These are phyloP conservation scores for Daedalea quercina DNA, from an alignment of 768 basidiomycete species.

Conservation along the genomic window DNA sequence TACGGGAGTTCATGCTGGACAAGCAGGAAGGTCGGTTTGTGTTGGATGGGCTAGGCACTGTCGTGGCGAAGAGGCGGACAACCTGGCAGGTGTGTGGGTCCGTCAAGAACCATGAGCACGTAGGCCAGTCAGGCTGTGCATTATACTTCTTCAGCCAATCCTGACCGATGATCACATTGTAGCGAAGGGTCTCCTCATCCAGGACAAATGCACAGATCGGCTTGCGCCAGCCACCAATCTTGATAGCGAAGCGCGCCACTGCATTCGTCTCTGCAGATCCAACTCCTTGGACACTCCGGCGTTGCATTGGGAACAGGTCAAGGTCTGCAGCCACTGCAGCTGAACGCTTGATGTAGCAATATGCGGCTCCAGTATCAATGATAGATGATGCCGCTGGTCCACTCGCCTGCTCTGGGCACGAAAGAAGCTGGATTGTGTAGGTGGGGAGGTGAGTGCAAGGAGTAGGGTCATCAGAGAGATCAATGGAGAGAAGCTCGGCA, in stretches of 20 bases:
- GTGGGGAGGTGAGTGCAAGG: neutral
- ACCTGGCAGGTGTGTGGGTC: neutral
- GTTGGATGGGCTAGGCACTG: neutral
- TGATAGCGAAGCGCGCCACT: neutral
- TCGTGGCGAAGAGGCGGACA: neutral
- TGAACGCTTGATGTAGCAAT: slow-evolving; percentile 1
- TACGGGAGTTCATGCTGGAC: neutral
- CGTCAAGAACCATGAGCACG: neutral
- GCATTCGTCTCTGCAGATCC: neutral
- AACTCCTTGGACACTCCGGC: neutral
- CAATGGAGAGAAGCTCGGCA: neutral
- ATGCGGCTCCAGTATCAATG: slow-evolving; percentile 3
- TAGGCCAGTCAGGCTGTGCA: slow-evolving; percentile 3
- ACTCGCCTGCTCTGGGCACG: neutral
- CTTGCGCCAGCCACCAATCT: neutral
- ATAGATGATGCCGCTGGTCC: neutral
- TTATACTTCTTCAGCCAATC: slow-evolving; percentile 1
- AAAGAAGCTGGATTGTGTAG: neutral
- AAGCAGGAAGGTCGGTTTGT: neutral
- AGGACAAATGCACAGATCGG: neutral
- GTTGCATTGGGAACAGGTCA: neutral
- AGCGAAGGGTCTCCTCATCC: slow-evolving; percentile 1
- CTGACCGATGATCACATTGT: slow-evolving; percentile 2
- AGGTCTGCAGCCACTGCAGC: neutral
- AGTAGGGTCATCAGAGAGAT: neutral